Conservation (phyloP, 2,329 filamentous ascomycete species). For the Penicillium sp. region DNA sequence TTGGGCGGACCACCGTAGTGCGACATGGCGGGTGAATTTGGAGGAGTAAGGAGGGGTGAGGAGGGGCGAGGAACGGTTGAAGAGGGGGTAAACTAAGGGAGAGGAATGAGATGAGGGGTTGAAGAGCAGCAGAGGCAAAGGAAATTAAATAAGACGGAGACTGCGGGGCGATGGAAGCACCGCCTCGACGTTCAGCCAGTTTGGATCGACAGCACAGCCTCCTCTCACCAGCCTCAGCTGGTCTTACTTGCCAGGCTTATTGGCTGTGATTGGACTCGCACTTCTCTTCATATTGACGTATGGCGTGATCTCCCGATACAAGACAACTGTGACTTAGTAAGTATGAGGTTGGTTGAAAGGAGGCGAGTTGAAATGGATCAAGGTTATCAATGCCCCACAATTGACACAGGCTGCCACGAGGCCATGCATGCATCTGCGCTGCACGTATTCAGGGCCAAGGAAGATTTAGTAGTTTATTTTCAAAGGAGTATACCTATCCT, state of each 20-base stretch:
- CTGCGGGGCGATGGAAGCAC: slow-evolving; percentile 20
- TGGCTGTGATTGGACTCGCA: no score
- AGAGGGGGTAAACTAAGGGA: neutral
- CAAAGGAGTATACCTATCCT: no score
- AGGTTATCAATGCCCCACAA: neutral
- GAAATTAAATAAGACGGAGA: neutral
- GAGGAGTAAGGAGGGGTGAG: neutral
- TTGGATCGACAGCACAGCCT: slow-evolving; percentile 18
- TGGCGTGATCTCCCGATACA: no score
- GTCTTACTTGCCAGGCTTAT: neutral
- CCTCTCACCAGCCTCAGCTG: slow-evolving; percentile 8
- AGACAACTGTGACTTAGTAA: no score
- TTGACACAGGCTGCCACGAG: slow-evolving; percentile 1
- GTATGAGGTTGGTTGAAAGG: no score
- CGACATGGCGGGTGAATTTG: slow-evolving; percentile 20
- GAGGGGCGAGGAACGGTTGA: neutral
- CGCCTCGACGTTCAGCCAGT: slow-evolving; percentile 14
- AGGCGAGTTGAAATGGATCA: neutral
- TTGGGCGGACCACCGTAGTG: slow-evolving; percentile 26
- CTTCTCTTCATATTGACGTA: no score
- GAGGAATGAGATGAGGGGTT: neutral
- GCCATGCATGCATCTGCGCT: neutral
- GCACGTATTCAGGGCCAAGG: neutral
- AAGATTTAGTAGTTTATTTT: neutral
- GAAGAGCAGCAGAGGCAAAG: neutral